Percentiles rank a stretch among this genome's conserved stretches.
phyloP scores from a whole-genome alignment of 148 eudicot species.

The Persicaria tinctoria region DNA sequence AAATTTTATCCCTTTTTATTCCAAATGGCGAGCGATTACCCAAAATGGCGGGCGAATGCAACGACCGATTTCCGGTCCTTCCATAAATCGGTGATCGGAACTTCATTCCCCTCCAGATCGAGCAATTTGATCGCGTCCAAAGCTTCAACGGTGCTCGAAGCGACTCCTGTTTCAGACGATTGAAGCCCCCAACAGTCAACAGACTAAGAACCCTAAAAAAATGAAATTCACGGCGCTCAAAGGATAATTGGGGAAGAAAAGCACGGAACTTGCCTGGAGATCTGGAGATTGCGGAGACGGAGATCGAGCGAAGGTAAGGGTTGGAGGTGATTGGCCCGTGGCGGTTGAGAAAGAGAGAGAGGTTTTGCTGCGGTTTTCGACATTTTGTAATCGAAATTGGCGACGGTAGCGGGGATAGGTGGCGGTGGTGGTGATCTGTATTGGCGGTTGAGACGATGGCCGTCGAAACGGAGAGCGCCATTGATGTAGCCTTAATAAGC shows the following conservation, averaged over 20 bases:
- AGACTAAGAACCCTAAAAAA: not conserved
- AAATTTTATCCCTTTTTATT: not conserved
- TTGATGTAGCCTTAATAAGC: not conserved
- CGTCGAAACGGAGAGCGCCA: conserved; percentile 6
- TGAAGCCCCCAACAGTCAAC: not conserved
- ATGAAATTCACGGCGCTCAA: not conserved
- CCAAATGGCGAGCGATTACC: conserved; percentile 29
- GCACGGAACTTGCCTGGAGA: not conserved
- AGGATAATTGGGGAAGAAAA: not conserved
- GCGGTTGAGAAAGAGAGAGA: not conserved
- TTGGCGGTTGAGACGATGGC: not conserved
- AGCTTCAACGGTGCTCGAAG: not conserved
- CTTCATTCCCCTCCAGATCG: conserved; percentile 64
- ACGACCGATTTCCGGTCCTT: conserved; percentile 86
- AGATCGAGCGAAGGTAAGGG: not conserved
- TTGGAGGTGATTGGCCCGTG: not conserved
- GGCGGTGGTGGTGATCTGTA: not conserved
- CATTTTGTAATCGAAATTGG: not conserved
- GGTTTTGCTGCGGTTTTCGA: not conserved
- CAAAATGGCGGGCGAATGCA: conserved; percentile 98
- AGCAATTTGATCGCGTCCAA: conserved; percentile 56
- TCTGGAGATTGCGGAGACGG: conserved; percentile 5
- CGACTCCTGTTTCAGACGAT: not conserved
- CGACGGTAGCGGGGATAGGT: not conserved
- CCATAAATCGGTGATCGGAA: conserved; percentile 81